Conservation (phyloP, 1,284 basidiomycete species). For the Apiotrichum brassicae region DNA sequence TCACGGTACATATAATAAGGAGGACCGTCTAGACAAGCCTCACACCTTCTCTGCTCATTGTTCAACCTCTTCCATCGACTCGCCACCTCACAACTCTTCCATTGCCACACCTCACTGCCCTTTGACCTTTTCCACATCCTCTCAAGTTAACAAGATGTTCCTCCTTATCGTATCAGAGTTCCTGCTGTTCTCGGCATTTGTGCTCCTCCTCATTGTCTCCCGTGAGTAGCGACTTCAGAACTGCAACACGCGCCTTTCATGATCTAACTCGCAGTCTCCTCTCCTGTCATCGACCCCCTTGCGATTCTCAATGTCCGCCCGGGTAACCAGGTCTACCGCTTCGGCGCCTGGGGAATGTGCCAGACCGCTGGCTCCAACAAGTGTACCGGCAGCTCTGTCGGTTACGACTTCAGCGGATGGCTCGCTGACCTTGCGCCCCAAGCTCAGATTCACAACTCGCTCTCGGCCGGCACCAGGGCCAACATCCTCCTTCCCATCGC, state of each 20-base stretch:
- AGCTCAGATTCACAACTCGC: conserved; percentile 15
- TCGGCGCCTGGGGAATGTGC: conserved; percentile 43
- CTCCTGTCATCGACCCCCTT: conserved; percentile 34
- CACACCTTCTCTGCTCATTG: too few species aligned
- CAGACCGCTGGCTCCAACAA: conserved; percentile 5
- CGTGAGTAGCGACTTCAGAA: conserved; percentile 17
- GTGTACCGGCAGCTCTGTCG: conserved; percentile 24
- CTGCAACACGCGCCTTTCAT: background rate
- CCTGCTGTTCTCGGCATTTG: conserved; percentile 32
- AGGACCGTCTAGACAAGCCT: too few species aligned
- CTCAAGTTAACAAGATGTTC: too few species aligned
- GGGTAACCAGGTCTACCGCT: conserved; percentile 12
- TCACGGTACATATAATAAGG: too few species aligned
- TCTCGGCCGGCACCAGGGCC: conserved; percentile 30
- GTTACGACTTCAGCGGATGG: conserved; percentile 26
- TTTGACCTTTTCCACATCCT: too few species aligned
- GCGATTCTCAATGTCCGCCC: conserved; percentile 29
- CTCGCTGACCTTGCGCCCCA: conserved; percentile 12
- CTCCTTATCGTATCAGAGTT: conserved; percentile 3
- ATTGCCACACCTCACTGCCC: too few species aligned
- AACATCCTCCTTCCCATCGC: conserved; percentile 44
- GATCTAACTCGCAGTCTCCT: conserved; percentile 22
- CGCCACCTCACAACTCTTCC: too few species aligned
- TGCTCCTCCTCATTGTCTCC: conserved; percentile 30
- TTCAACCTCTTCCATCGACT: too few species aligned